These are phyloP conservation scores for Paramecium biaurelia DNA, from an alignment of 73 alveolate species.

Conservation along the genomic window DNA sequence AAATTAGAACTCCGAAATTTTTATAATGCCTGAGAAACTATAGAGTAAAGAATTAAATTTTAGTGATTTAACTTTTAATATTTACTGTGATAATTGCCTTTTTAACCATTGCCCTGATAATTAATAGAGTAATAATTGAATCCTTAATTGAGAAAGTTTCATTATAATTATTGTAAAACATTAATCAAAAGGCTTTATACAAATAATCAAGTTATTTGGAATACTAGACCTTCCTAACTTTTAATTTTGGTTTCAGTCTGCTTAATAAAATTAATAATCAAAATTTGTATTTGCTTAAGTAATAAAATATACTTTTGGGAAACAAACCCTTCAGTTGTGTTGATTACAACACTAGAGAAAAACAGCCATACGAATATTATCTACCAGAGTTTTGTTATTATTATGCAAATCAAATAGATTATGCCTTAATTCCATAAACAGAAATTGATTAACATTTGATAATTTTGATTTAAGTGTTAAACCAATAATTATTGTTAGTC, in stretches of 20 bases:
- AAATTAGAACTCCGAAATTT: neutral
- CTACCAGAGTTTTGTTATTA: neutral
- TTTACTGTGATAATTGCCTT: neutral
- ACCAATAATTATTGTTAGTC: neutral
- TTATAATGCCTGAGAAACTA: neutral
- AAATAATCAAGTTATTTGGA: neutral
- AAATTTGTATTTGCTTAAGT: neutral
- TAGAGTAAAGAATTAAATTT: constrained; percentile 2
- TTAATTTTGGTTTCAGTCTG: constrained; percentile 1
- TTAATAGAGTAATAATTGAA: constrained; percentile 15
- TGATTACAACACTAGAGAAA: neutral
- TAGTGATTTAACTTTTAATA: neutral
- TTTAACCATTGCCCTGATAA: neutral
- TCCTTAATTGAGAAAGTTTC: neutral
- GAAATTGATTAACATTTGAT: neutral
- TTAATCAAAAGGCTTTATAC: neutral
- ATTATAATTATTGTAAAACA: neutral
- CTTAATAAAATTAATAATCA: neutral
- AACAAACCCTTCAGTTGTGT: neutral
- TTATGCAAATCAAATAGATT: neutral
- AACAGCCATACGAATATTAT: neutral
- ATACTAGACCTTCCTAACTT: neutral
- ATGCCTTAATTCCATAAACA: neutral
- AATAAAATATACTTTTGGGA: neutral
- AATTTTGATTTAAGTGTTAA: neutral